Evolutionary conservation across 768 basidiomycete species (phyloP).

Genomic region (Lactarius deliciosus): DNA sequence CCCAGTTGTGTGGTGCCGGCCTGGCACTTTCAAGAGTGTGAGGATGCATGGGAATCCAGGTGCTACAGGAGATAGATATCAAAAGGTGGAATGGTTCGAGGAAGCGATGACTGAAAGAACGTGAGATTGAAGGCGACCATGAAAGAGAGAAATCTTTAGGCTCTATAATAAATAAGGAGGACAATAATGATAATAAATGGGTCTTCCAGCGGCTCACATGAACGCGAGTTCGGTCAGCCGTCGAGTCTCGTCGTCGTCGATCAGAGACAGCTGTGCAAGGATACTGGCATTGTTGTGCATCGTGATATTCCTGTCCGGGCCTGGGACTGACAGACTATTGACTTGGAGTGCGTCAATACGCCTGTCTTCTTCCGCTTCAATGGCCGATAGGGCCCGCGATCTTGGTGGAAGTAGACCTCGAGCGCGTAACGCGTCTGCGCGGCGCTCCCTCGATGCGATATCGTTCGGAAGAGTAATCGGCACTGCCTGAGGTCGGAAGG

Average conservation of each 20-base stretch:
- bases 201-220: conserved; percentile 32
- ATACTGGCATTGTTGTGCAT: conserved; percentile 63
- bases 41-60: not conserved
- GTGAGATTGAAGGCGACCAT: not conserved
- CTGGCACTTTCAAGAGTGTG: not conserved
- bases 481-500: conserved; percentile 9
- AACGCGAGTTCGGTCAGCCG: conserved; percentile 74
- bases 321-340: not conserved
- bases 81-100: not conserved
- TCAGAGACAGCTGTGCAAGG: conserved; percentile 48
- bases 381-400: conserved; percentile 16
- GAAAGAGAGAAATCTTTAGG: not conserved
- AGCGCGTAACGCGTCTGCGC: conserved; percentile 26
- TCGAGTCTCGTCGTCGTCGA: conserved; percentile 67
- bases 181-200: not conserved
- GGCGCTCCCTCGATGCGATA: conserved; percentile 20
- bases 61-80: not conserved
- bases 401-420: conserved; percentile 24
- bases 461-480: conserved; percentile 18
- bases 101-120: not conserved
- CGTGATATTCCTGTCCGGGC: conserved; percentile 42
- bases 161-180: not conserved
- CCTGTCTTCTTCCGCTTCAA: conserved; percentile 26
- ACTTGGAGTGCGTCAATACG: conserved; percentile 11
- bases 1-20: not conserved